These are phyloP conservation scores for Sclerotinia spermophila DNA, from an alignment of 2,329 filamentous ascomycete genomes.

Conservation along the genomic window DNA sequence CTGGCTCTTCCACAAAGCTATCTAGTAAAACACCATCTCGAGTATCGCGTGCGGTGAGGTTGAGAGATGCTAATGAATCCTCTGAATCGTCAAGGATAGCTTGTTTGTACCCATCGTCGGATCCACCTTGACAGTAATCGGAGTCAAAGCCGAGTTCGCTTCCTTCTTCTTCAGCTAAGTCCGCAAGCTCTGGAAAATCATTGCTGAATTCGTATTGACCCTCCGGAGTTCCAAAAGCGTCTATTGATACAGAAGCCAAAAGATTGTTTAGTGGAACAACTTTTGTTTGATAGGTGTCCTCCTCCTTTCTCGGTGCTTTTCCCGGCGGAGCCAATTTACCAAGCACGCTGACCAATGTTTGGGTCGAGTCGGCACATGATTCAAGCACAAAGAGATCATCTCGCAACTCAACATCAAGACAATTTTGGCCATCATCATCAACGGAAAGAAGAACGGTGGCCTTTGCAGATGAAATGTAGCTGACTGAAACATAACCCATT, in stretches of 20 bases:
- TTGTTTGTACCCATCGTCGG: constrained; percentile 30
- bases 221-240: constrained; percentile 66
- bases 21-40: constrained; percentile 47
- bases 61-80: constrained; percentile 29
- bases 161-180: constrained; percentile 43
- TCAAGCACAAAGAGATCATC: constrained; percentile 88
- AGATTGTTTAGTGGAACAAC: constrained; percentile 84
- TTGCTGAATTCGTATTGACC: constrained; percentile 62
- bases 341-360: constrained; percentile 77
- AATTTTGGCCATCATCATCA: constrained; percentile 56
- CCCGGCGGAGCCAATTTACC: constrained; percentile 80
- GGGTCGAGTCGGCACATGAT: constrained; percentile 94
- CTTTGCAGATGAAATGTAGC: constrained; percentile 79
- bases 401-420: constrained; percentile 74
- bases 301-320: constrained; percentile 69
- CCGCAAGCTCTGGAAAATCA: constrained; percentile 53
- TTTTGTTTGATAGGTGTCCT: constrained; percentile 81
- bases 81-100: constrained; percentile 42
- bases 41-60: constrained; percentile 40
- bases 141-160: constrained; percentile 43
- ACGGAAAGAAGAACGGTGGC: constrained; percentile 57
- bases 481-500: constrained; percentile 79
- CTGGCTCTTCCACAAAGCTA: constrained; percentile 40
- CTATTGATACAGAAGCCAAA: constrained; percentile 83
- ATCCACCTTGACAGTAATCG: constrained; percentile 46